Evolutionary conservation across 2,329 filamentous ascomycete species (phyloP), one percentile per base, ranked within the genome.

Genomic region (Exophiala bonariae): DNA sequence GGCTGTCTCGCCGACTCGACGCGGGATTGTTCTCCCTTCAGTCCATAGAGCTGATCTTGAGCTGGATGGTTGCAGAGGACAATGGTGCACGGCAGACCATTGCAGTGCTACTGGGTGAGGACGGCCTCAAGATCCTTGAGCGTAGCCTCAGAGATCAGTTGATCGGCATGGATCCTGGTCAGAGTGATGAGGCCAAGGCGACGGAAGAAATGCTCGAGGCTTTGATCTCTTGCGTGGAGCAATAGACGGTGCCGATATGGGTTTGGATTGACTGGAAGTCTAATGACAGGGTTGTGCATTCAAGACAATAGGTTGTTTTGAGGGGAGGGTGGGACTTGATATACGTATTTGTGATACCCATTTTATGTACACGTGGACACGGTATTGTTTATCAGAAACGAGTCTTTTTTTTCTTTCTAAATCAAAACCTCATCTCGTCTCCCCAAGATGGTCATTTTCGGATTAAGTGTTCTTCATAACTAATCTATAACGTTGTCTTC

Each of bases 51-150:
- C 79, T 90, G 1, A 81, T 93, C 22, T 68, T 99, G 22, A 88
- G 91, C 10, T 99, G 93, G 93, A 76, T 97, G 23, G 78, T 89
- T 6, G 93, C 91, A 1, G 93, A 99, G 68, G 93, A 99, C 61
- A 76, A 76, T 26, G 89, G 88, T 0, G 87, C 89, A 1, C 81
- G 77, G 59, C 74, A 70, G 46, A 85, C 77, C 59, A 82, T 96
- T 23, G 67, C 75, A 40, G 69, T 75, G 17, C 67, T 86, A 3
- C 69, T 96, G 32, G 81, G 78, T 1, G 85, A 89, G 50, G 76
- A 79, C 16, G 73, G 75, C 6, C 62, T 95, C 14, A 72, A 63
- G 3, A 73, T 82, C 13, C 68, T 97, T 17, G 82, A 77, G 57
- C 68, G 62, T 14, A 90, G 88, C 18, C 69, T 99, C 38, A 75